A percentile compares a stretch with the other conserved stretches of the same genome.
These are phyloP conservation scores for Cystobasidium tubakii DNA, from an alignment of 768 basidiomycete genomes.

Conservation along the genomic window DNA sequence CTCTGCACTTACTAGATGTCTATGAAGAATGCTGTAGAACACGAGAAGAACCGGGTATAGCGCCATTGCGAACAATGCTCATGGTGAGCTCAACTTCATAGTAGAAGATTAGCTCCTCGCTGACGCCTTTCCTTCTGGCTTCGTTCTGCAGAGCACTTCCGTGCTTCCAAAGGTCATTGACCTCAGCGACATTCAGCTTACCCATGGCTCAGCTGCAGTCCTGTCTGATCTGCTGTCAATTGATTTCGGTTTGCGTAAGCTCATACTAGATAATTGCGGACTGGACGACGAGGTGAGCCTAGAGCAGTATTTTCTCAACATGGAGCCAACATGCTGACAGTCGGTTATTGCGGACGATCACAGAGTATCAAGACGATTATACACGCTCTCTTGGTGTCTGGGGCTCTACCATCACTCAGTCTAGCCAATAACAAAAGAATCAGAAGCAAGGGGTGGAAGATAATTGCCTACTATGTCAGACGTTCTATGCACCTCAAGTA, in stretches of 20 bases:
- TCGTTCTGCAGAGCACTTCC: conserved; percentile 20
- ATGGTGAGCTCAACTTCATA: conserved; percentile 20
- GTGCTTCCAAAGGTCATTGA: conserved; percentile 64
- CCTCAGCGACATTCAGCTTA: conserved; percentile 72
- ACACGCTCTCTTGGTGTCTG: conserved; percentile 79
- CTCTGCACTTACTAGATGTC: conserved; percentile 70
- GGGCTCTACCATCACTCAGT: conserved; percentile 71
- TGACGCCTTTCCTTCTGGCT: conserved; percentile 24
- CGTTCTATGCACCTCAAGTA: conserved; percentile 77
- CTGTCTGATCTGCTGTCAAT: conserved; percentile 85
- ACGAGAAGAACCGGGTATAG: conserved; percentile 49
- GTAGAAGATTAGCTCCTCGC: not conserved
- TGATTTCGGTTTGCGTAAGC: conserved; percentile 84
- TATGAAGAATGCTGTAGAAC: conserved; percentile 47
- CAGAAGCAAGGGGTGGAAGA: conserved; percentile 66
- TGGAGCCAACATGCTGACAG: too few relatives aligned
- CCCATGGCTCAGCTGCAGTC: conserved; percentile 63
- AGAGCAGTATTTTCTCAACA: not conserved
- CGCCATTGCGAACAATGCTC: conserved; percentile 37
- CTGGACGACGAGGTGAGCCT: conserved; percentile 72
- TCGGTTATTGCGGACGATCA: too few relatives aligned
- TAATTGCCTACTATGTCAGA: conserved; percentile 71
- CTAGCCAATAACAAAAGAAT: conserved; percentile 79
- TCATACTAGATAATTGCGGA: conserved; percentile 79
- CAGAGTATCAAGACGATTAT: conserved; percentile 81